Base-by-base conservation (phyloP, 2,329 filamentous ascomycete genomes). In the Ascochyta lentis region DNA sequence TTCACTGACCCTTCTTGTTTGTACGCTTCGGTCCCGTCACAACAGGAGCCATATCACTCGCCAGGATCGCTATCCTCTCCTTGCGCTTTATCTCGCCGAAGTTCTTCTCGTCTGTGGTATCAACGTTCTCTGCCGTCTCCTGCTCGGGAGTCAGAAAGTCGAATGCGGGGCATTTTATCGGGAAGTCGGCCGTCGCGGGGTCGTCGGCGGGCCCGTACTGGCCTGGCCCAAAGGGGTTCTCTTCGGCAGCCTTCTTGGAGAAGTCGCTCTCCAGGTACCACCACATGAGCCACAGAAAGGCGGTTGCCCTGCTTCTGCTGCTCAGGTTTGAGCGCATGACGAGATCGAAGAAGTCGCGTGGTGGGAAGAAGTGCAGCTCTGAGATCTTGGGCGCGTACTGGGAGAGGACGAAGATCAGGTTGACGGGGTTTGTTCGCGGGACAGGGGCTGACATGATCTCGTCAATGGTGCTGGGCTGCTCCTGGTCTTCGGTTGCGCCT, bases 241-340 rank as follows among this genome's bases (percentile, higher is more conserved):
- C 89, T 43, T 91, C 84, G 40, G 92, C 94, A 52, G 91, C 92
- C 68, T 96, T 91, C 65, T 89, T 87, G 0, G 91, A 91, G 65
- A 97, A 98, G 73, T 97, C 92, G 26, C 93, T 96, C 74, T 99
- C 95, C 16, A 99, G 84, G 71, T 99, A 98, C 81, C 95, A 97
- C 95, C 95, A 99, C 87, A 99, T 96, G 60, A 99, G 81, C 95
- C 95, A 99, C 19, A 99, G 79, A 66, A 99, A 99, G 0, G 94
- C 94, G 40, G 81, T 87, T 1, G 95, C 93, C 60, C 95, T 86
- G 59, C 91, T 96, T 64, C 82, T 79, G 76, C 93, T 98, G 54
- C 88, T 91, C 58, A 92, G 84, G 23, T 90, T 89, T 1, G 89
- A 88, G 70, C 91, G 89, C 93, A 98, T 98, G 67, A 99, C 89